Base-by-base conservation (phyloP, 2,329 filamentous ascomycete species). In the Immersiporthe knoxdaviesiana region DNA sequence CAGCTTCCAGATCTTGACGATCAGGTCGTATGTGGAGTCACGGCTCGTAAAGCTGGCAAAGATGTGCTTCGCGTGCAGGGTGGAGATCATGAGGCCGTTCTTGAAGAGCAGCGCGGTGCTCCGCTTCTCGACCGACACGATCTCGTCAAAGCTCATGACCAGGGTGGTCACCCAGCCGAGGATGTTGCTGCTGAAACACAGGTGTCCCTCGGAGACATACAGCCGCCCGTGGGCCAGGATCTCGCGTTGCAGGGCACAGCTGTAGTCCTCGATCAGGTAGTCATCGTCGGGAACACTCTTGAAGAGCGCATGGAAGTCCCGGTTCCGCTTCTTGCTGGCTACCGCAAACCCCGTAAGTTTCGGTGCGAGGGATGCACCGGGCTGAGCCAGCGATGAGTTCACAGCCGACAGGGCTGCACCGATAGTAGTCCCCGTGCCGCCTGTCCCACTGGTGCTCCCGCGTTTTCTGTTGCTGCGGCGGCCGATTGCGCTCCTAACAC, bases 101-200 rank as follows among this genome's bases (percentile, higher is more conserved):
- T 97, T 97, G 81, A 99, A 98, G 1, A 99, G 85, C 70, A 99
- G 86, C 0, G 96, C 96, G 0, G 96, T 99, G 77, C 90, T 97
- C 79, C 97, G 92, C 82, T 98, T 98, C 81, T 99, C 96, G 10
- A 99, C 92, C 0, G 95, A 94, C 27, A 98, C 93, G 69, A 99
- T 93, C 79, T 99, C 96, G 77, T 99, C 96, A 78, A 99, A 99
- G 79, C 94, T 97, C 83, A 99, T 97, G 65, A 99, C 95, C 56
- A 99, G 84, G 1, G 96, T 99, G 0, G 96, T 99, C 30, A 97
- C 92, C 96, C 96, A 99, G 66, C 96, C 96, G 61, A 99, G 88
- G 73, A 99, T 99, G 78, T 99, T 99, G 83, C 96, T 98, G 76
- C 94, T 97, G 81, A 99, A 99, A 83, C 96, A 99, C 61, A 99